Base-by-base conservation (phyloP, 495 filamentous ascomycete genomes). In the Apodospora peruviana region DNA sequence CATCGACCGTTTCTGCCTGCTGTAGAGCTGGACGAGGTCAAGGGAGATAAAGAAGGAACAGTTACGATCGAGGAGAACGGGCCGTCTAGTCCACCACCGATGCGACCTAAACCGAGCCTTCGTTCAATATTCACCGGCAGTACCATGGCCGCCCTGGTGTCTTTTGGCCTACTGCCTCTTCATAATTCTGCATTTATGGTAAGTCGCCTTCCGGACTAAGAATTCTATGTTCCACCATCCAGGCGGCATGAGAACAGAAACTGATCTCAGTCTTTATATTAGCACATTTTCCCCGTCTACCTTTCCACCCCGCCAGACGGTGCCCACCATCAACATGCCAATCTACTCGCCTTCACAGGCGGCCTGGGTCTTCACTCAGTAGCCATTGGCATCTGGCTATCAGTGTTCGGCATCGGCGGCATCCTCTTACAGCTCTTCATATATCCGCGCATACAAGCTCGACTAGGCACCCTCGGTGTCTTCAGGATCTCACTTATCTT, bases 341-440 rank as follows among this genome's bases (percentile, higher is more conserved):
- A 73, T 1, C 69, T 81, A 20, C 75, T 89, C 59, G 72, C 74
- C 50, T 91, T 90, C 64, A 76, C 77, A 16, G 87, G 87, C 45
- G 87, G 87, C 0, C 73, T 91, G 4, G 86, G 83, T 5, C 67
- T 90, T 4, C 70, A 77, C n/a, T 81, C 87, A 1, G 68, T 78
- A 0, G 77, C 75, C 1, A 84, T 91, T 47, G 87, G 87, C 17
- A 54, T 84, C 35, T 84, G 83, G 36, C 80, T 88, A 2, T 80
- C 83, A 0, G 69, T 81, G n/a, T 82, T 87, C 27, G 87, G 86
- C 4, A 57, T 84, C 51, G 76, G 84, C 35, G 85, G 85, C 7
- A 81, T 91, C 19, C 66, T 80, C 12, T 59, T 88, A 1, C 86
- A 90, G 58, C 74, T 88, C 3, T 76, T 86, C 45, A 56, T 90